phyloP scores from a whole-genome alignment of 768 basidiomycete species.

The Psilocybe azurescens region DNA sequence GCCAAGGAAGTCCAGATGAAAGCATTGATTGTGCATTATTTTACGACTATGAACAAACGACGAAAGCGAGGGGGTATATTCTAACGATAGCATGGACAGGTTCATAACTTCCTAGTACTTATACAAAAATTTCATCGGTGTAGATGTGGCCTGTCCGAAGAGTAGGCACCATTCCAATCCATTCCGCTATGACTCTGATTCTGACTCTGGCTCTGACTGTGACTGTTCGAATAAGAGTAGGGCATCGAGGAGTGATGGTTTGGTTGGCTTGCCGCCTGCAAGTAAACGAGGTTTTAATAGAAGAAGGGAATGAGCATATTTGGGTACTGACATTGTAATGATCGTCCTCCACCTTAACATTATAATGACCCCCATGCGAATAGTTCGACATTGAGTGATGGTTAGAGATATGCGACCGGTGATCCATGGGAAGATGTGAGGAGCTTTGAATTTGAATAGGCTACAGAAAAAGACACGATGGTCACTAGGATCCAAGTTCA shows the following conservation, averaged over 20 bases:
- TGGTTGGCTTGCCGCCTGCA: conserved; percentile 15
- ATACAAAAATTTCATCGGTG: conserved; percentile 49
- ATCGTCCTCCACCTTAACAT: conserved; percentile 75
- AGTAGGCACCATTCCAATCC: conserved; percentile 67
- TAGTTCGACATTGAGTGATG: conserved; percentile 45
- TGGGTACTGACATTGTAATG: conserved; percentile 51
- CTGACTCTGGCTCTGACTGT: conserved; percentile 16
- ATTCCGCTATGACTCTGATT: conserved; percentile 43
- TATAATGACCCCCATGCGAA: conserved; percentile 52
- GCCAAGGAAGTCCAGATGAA: conserved; percentile 8
- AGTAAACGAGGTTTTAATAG: background rate
- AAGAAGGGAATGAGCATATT: conserved; percentile 2
- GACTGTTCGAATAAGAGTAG: conserved; percentile 52
- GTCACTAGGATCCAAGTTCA: conserved; percentile 63
- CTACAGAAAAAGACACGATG: conserved; percentile 50
- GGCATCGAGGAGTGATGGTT: conserved; percentile 43
- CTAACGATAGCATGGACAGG: conserved; percentile 21
- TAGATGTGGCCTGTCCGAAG: conserved; percentile 66
- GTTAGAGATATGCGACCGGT: conserved; percentile 48
- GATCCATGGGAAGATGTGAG: conserved; percentile 53
- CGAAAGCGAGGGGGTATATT: conserved; percentile 15
- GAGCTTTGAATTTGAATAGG: conserved; percentile 71
- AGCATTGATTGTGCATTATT: background rate
- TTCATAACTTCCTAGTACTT: conserved; percentile 15
- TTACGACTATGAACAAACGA: background rate